Evolutionary conservation across 257 asterid genomes (phyloP).

Genomic region (Datura wrightii): DNA sequence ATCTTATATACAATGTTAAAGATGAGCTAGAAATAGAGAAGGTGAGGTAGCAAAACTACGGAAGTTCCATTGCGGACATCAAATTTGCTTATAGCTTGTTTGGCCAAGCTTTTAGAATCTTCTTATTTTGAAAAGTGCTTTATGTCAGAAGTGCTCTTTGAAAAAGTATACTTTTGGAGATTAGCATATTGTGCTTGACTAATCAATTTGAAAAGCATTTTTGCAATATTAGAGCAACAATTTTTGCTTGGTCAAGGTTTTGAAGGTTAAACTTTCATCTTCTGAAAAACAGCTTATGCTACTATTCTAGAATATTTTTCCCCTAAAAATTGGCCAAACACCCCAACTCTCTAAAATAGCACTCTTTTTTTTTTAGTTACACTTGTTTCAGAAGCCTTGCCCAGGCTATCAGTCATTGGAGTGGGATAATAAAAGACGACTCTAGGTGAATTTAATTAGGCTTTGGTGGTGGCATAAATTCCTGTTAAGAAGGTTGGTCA

Average conservation of each 20-base stretch:
- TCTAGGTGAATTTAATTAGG: not conserved
- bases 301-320: not conserved
- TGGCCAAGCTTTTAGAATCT: not conserved
- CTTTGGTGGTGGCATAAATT: not conserved
- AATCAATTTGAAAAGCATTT: not conserved
- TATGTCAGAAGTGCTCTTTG: too few species aligned
- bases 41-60: not conserved
- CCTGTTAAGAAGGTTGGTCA: not conserved
- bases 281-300: not conserved
- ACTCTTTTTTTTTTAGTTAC: not conserved
- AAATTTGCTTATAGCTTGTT: not conserved
- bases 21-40: not conserved
- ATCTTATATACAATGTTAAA: not conserved
- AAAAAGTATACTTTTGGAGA: too few species aligned
- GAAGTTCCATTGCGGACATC: not conserved
- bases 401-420: not conserved
- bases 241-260: not conserved
- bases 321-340: not conserved
- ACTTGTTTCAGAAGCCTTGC: not conserved
- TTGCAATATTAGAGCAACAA: not conserved
- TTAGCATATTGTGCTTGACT: too few species aligned
- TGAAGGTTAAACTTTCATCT: not conserved
- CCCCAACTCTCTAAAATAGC: not conserved
- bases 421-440: not conserved
- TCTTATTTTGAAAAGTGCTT: too few species aligned